Evolutionary conservation across 305 asterid species (phyloP).

Genomic region (Andrographis paniculata): DNA sequence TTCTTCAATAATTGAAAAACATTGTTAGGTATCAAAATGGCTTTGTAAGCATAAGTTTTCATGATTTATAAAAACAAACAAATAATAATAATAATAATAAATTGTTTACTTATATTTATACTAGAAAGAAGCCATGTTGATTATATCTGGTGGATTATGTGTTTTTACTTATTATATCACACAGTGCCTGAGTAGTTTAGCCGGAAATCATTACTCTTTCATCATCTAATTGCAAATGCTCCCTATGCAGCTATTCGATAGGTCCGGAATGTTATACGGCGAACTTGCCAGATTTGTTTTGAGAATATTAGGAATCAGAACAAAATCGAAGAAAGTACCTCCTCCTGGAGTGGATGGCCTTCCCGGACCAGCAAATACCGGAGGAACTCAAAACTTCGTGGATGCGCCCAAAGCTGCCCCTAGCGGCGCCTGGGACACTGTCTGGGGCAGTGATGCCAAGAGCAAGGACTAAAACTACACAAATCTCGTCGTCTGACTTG

Average conservation of each 20-base stretch:
- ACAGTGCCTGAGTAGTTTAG: too few species aligned
- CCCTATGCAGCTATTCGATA: conserved; percentile 68
- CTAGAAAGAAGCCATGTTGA: too few species aligned
- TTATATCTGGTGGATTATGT: too few species aligned
- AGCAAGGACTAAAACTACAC: too few species aligned
- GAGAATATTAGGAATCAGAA: conserved; percentile 64
- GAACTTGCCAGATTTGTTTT: conserved; percentile 94
- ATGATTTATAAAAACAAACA: too few species aligned
- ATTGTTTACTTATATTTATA: too few species aligned
- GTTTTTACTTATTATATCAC: too few species aligned
- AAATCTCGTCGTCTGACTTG: too few species aligned
- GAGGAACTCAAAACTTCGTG: conserved; percentile 38
- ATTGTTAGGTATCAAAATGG: too few species aligned
- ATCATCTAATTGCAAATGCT: neutral
- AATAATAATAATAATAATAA: too few species aligned
- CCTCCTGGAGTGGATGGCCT: conserved; percentile 58
- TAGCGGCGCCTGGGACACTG: conserved; percentile 66
- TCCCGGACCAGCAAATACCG: conserved; percentile 53
- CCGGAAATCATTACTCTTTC: neutral
- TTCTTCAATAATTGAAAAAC: too few species aligned
- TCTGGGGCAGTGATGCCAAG: conserved; percentile 44
- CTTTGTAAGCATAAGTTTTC: too few species aligned
- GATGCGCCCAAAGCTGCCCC: conserved; percentile 75
- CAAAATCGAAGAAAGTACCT: conserved; percentile 48
- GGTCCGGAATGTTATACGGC: conserved; percentile 87